Conservation (phyloP, 257 asterid genomes). For the Solanum arcanum region DNA sequence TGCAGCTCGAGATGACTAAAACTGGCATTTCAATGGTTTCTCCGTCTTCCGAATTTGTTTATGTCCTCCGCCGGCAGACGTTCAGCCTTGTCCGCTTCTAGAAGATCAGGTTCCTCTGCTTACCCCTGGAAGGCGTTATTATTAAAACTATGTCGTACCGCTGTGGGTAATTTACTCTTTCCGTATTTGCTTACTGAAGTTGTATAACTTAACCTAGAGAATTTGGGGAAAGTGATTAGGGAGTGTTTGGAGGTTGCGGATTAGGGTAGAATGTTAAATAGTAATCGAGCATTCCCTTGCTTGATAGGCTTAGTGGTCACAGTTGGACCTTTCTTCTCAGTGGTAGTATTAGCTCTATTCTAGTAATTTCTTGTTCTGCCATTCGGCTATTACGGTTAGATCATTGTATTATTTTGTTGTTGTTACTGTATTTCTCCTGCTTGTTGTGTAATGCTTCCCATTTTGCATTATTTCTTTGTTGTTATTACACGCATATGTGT, state of each 20-base stretch:
- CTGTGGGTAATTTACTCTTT: neutral
- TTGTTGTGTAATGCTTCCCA: too few species aligned
- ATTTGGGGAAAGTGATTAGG: neutral
- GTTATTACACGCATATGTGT: neutral
- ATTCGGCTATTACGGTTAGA: too few species aligned
- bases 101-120: neutral
- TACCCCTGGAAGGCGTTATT: neutral
- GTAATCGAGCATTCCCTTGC: neutral
- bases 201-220: neutral
- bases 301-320: neutral
- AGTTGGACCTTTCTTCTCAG: too few species aligned
- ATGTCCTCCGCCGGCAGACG: neutral
- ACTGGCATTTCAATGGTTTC: neutral
- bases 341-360: too few species aligned
- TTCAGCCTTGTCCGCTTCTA: neutral
- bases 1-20: neutral
- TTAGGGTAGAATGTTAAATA: neutral
- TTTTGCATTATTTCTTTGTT: neutral
- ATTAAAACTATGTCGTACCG: too few species aligned
- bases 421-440: too few species aligned
- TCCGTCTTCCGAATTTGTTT: neutral
- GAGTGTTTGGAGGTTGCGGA: neutral
- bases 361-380: too few species aligned
- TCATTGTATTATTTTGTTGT: too few species aligned
- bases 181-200: neutral